Percentiles rank a stretch among this genome's conserved stretches.
Evolutionary conservation across 73 alveolate genomes (phyloP).

Genomic region (Durusdinium trenchii): DNA sequence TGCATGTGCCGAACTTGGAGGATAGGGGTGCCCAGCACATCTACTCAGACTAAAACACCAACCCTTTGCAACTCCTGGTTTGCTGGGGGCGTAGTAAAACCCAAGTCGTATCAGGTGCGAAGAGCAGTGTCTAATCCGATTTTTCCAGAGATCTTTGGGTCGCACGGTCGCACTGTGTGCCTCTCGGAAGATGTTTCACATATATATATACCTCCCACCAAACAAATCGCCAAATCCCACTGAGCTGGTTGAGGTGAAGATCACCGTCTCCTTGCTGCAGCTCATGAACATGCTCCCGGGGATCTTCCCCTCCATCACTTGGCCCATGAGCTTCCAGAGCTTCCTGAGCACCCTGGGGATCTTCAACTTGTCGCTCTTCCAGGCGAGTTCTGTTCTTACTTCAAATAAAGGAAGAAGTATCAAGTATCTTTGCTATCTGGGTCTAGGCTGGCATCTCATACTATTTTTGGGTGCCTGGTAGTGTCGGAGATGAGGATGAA

Average conservation of each 20-base stretch:
- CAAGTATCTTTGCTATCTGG: no score
- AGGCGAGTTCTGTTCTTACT: no score
- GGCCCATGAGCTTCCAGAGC: background rate
- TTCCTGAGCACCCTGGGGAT: background rate
- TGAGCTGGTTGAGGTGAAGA: constrained; percentile 7
- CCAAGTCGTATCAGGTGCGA: background rate
- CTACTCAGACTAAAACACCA: no score
- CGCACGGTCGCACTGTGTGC: background rate
- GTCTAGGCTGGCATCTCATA: no score
- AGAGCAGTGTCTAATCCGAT: background rate
- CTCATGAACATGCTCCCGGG: constrained; percentile 8
- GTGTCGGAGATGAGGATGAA: no score
- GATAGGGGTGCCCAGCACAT: no score
- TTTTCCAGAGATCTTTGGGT: no score
- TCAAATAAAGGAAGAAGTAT: no score
- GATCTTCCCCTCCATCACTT: background rate
- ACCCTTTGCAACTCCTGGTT: no score
- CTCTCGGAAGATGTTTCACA: background rate
- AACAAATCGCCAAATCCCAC: background rate
- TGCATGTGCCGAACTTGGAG: no score
- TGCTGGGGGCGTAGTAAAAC: no score
- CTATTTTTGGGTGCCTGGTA: no score
- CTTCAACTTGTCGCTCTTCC: background rate
- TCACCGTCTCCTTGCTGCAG: background rate
- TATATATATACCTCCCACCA: background rate